These are phyloP conservation scores for Apiospora koreana DNA, from an alignment of 2,329 filamentous ascomycete genomes.

Conservation along the genomic window DNA sequence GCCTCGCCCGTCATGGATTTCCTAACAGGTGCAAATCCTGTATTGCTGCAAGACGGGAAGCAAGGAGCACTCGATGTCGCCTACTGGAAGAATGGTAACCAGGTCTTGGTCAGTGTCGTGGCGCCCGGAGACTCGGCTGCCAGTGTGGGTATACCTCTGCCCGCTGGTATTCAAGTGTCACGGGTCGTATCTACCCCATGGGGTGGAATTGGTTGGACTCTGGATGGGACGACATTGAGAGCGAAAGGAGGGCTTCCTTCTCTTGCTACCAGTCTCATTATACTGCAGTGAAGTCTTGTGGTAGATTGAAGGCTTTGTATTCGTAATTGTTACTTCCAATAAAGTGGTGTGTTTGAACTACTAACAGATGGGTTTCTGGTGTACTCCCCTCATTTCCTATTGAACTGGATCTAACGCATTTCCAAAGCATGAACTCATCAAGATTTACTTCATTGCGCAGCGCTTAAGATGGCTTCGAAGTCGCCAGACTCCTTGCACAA, in stretches of 20 bases:
- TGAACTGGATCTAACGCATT: too few relatives aligned
- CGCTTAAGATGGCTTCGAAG: background rate
- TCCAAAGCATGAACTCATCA: background rate
- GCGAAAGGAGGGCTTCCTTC: background rate
- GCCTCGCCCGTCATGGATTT: slow-evolving; percentile 39
- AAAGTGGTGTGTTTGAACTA: background rate
- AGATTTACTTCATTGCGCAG: background rate
- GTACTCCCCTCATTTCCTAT: too few relatives aligned
- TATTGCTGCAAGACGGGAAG: slow-evolving; percentile 2
- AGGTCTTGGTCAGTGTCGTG: slow-evolving; percentile 39
- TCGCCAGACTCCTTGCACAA: background rate
- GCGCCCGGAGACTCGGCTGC: slow-evolving; percentile 30
- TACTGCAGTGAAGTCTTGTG: background rate
- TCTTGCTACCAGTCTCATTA: background rate
- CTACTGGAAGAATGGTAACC: slow-evolving; percentile 32
- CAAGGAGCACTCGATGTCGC: slow-evolving; percentile 36
- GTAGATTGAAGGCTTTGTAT: background rate
- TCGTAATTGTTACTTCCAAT: background rate
- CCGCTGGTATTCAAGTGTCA: slow-evolving; percentile 20
- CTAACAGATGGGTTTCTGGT: background rate
- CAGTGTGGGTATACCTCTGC: slow-evolving; percentile 21
- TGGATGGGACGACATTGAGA: slow-evolving; percentile 15
- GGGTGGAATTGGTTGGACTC: slow-evolving; percentile 28
- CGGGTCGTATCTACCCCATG: slow-evolving; percentile 21
- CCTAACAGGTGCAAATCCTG: slow-evolving; percentile 34